Evolutionary conservation across 1,139 yeast species (phyloP).

Genomic region (Magnusiomyces sp.): DNA sequence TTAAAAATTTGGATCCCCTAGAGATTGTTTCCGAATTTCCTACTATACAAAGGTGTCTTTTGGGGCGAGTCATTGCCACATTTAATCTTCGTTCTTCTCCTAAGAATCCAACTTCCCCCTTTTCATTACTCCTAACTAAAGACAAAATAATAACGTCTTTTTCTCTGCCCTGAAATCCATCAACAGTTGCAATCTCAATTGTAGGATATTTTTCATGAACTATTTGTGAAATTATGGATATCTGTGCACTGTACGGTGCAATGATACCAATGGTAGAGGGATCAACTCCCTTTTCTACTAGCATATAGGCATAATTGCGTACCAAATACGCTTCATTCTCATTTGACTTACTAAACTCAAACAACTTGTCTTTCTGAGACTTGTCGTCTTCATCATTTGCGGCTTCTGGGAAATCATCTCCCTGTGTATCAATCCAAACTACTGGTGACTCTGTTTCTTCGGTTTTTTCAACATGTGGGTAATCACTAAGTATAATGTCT

Average conservation of each 20-base stretch:
- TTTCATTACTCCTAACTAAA: conserved; percentile 65
- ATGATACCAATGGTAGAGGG: conserved; percentile 62
- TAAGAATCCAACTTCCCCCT: conserved; percentile 64
- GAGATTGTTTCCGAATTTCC: conserved; percentile 69
- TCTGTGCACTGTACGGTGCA: conserved; percentile 88
- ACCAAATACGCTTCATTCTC: conserved; percentile 65
- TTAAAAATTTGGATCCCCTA: conserved; percentile 30
- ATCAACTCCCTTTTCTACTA: conserved; percentile 46
- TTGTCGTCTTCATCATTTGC: conserved; percentile 34
- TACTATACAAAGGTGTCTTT: conserved; percentile 72
- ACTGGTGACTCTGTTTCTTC: conserved; percentile 41
- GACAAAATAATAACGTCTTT: conserved; percentile 79
- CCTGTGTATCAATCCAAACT: conserved; percentile 89
- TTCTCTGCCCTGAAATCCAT: conserved; percentile 89
- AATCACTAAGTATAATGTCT: conserved; percentile 44
- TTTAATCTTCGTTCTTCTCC: conserved; percentile 59
- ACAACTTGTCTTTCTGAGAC: conserved; percentile 18
- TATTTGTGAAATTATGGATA: conserved; percentile 46
- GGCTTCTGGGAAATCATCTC: conserved; percentile 58
- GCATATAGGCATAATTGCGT: conserved; percentile 43
- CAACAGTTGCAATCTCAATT: conserved; percentile 78
- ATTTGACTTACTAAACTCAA: conserved; percentile 45
- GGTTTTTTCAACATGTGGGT: conserved; percentile 42
- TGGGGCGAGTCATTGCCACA: conserved; percentile 89
- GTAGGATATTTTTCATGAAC: conserved; percentile 40